Conservation (phyloP, 106 monocot species). For the Platanthera guangdongensis region DNA sequence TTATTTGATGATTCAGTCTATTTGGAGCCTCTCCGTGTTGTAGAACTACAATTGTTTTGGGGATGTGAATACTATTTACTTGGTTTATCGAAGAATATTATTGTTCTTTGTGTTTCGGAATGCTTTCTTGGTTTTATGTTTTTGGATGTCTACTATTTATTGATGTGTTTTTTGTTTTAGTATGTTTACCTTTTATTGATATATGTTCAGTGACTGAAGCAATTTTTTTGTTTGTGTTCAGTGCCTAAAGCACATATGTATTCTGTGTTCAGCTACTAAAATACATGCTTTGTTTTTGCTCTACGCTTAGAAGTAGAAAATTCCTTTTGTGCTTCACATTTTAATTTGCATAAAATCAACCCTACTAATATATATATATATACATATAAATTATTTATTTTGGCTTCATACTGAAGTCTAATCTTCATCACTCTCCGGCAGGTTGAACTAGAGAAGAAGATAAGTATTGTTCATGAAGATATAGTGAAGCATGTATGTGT, state of each 20-base stretch:
- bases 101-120: not conserved
- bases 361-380: not conserved
- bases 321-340: not conserved
- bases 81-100: not conserved
- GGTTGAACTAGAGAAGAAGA: conserved; percentile 53
- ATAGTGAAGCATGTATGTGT: conserved; percentile 57
- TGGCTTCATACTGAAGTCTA: not conserved
- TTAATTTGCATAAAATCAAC: not conserved
- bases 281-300: no score
- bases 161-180: not conserved
- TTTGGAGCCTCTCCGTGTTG: not conserved
- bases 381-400: not conserved
- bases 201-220: not conserved
- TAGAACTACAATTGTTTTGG: not conserved
- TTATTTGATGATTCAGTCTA: not conserved
- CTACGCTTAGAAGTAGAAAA: not conserved
- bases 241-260: no score
- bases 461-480: conserved; percentile 36
- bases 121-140: not conserved
- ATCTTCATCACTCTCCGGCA: conserved; percentile 21
- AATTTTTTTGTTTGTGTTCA: no score
- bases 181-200: not conserved
- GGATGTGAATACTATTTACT: not conserved
- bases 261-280: no score
- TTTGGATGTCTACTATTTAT: not conserved